These are phyloP conservation scores for Silene vulgaris DNA, from an alignment of 179 eudicot species.

Conservation along the genomic window DNA sequence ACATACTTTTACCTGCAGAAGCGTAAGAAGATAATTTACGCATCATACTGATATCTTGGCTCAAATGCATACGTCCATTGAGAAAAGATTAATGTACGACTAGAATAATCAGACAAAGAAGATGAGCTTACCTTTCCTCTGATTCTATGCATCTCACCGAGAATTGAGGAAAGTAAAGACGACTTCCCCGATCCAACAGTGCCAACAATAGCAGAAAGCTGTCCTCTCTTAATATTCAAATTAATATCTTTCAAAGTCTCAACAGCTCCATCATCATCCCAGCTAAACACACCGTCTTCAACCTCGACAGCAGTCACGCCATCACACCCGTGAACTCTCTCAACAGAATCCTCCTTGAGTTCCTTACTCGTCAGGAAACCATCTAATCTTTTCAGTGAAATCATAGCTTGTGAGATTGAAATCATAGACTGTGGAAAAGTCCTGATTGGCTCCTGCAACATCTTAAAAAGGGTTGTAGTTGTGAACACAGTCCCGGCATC, in stretches of 20 bases:
- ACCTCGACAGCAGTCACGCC: constrained; percentile 59
- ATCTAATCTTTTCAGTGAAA: constrained; percentile 74
- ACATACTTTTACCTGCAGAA: constrained; percentile 58
- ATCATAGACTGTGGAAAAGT: constrained; percentile 91
- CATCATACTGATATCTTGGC: neutral
- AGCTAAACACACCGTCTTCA: constrained; percentile 64
- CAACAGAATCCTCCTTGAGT: constrained; percentile 55
- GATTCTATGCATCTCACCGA: constrained; percentile 87
- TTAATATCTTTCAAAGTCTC: constrained; percentile 46
- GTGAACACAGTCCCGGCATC: constrained; percentile 88
- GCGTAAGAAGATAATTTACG: constrained; percentile 1
- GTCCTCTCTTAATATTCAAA: constrained; percentile 59
- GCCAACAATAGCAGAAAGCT: constrained; percentile 86
- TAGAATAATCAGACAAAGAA: neutral
- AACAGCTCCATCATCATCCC: constrained; percentile 80
- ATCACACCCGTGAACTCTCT: constrained; percentile 49
- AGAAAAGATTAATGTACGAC: neutral
- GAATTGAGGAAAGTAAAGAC: constrained; percentile 71
- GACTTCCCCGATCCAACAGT: constrained; percentile 96
- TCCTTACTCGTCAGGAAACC: constrained; percentile 71
- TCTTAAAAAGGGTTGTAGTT: constrained; percentile 64
- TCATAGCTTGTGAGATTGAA: constrained; percentile 83
- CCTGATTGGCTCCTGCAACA: constrained; percentile 83
- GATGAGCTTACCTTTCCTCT: constrained; percentile 62
- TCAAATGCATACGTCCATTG: neutral